Evolutionary conservation across 1,284 basidiomycete genomes (phyloP).

Genomic region (Vanrija sp.): DNA sequence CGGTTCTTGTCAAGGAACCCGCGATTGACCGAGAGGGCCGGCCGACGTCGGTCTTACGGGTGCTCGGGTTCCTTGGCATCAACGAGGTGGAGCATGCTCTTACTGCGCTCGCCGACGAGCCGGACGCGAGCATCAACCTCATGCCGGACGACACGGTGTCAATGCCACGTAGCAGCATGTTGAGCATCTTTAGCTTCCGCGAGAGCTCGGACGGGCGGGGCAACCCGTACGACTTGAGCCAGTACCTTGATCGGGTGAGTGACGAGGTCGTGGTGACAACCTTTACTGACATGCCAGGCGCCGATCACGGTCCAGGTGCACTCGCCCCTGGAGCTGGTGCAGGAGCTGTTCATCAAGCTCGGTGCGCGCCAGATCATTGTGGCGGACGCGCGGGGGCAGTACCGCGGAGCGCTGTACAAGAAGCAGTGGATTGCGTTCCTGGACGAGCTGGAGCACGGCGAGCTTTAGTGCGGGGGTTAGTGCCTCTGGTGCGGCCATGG

Average conservation of each 20-base stretch:
- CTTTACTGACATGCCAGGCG: constrained; percentile 55
- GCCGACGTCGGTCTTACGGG: constrained; percentile 49
- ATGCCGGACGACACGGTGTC: constrained; percentile 44
- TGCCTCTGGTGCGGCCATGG: no score
- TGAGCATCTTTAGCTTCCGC: constrained; percentile 44
- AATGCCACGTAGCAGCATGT: constrained; percentile 8
- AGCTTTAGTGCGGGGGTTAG: background rate
- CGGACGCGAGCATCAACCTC: constrained; percentile 64
- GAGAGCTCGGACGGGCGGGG: constrained; percentile 38
- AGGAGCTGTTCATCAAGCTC: constrained; percentile 86
- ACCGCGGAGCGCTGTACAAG: constrained; percentile 87
- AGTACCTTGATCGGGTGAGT: constrained; percentile 82
- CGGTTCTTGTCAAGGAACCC: constrained; percentile 61
- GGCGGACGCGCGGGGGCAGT: constrained; percentile 74
- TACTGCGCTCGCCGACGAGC: constrained; percentile 68
- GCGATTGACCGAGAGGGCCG: constrained; percentile 44
- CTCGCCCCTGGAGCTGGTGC: constrained; percentile 81
- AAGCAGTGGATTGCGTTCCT: constrained; percentile 85
- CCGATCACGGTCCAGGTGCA: constrained; percentile 77
- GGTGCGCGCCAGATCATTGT: constrained; percentile 87
- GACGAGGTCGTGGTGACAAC: constrained; percentile 13
- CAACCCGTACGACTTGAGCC: constrained; percentile 76
- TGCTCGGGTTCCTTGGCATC: constrained; percentile 89
- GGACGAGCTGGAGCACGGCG: constrained; percentile 60
- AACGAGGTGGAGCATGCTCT: constrained; percentile 86